A percentile compares a stretch with the other conserved stretches of the same genome.
phyloP scores from a whole-genome alignment of 805 yeast species.

The Monosporozyma aerobia region DNA sequence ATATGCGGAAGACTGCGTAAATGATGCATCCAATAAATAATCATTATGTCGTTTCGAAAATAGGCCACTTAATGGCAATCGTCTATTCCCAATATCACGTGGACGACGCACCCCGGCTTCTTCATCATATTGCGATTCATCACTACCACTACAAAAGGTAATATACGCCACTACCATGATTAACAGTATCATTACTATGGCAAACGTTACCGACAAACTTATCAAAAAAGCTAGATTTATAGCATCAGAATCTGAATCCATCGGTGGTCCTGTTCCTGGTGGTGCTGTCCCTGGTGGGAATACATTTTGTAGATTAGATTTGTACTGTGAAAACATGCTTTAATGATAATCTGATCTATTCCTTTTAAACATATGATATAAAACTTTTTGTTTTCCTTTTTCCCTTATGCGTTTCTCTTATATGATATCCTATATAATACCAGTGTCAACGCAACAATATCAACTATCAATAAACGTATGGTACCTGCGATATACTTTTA shows the following conservation, averaged over 20 bases:
- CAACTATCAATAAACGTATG: no score
- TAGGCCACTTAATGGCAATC: background rate
- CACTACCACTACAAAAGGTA: conserved; percentile 26
- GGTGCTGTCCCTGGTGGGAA: conserved; percentile 7
- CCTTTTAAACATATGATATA: background rate
- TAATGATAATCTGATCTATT: background rate
- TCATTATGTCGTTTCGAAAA: conserved; percentile 11
- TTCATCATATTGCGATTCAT: conserved; percentile 28
- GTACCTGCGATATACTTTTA: no score
- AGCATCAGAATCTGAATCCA: conserved; percentile 22
- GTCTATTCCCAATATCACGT: background rate
- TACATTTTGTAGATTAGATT: background rate
- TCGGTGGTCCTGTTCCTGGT: conserved; percentile 11
- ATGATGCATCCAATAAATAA: conserved; percentile 23
- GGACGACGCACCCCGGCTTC: conserved; percentile 13
- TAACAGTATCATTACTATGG: conserved; percentile 25
- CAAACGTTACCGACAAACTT: conserved; percentile 29
- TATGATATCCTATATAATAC: background rate
- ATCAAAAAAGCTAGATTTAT: conserved; percentile 28
- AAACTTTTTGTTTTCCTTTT: background rate
- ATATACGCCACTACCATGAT: conserved; percentile 27
- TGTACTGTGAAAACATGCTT: no score
- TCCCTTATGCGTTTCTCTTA: background rate
- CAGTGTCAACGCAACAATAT: background rate
- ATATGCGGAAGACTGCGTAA: conserved; percentile 22